A percentile compares a stretch with the other conserved stretches of the same genome.
phyloP scores from a whole-genome alignment of 2,329 filamentous ascomycete species.

The Tothia fuscella region DNA sequence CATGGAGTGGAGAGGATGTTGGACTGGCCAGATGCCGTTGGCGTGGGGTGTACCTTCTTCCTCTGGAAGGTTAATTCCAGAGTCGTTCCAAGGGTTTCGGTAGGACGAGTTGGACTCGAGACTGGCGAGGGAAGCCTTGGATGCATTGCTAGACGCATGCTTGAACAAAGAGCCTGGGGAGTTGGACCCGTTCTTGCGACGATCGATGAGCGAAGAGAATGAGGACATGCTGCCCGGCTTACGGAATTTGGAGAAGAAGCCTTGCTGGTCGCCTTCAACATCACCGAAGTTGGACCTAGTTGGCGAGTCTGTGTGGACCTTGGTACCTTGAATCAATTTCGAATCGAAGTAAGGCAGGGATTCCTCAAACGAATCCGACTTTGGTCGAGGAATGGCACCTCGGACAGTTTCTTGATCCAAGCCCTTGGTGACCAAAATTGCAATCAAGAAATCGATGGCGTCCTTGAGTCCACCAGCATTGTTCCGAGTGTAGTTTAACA shows the following conservation, averaged over 20 bases:
- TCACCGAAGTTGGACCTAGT: conserved; percentile 76
- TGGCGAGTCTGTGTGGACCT: conserved; percentile 72
- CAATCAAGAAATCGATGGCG: conserved; percentile 86
- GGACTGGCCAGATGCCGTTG: conserved; percentile 9
- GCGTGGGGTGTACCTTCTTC: conserved; percentile 45
- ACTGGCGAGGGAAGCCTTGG: conserved; percentile 89
- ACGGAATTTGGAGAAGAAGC: conserved; percentile 77
- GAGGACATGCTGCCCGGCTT: conserved; percentile 92
- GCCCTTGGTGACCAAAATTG: conserved; percentile 74
- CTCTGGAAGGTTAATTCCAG: conserved; percentile 84
- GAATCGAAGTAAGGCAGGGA: conserved; percentile 95
- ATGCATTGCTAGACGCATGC: conserved; percentile 70
- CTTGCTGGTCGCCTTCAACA: conserved; percentile 65
- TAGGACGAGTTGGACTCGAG: conserved; percentile 92
- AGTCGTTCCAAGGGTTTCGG: conserved; percentile 96
- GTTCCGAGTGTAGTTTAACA: conserved; percentile 73
- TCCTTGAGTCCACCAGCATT: conserved; percentile 92
- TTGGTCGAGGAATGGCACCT: conserved; percentile 91
- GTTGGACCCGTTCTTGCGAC: conserved; percentile 79
- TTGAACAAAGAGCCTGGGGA: conserved; percentile 75
- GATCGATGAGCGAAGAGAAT: conserved; percentile 88
- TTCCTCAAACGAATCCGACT: conserved; percentile 97
- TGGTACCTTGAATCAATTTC: conserved; percentile 87
- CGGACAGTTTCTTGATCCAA: conserved; percentile 81
- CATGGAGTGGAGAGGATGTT: conserved; percentile 5